phyloP scores from a whole-genome alignment of 306 rosid genomes.

The Astragalus membranaceus region DNA sequence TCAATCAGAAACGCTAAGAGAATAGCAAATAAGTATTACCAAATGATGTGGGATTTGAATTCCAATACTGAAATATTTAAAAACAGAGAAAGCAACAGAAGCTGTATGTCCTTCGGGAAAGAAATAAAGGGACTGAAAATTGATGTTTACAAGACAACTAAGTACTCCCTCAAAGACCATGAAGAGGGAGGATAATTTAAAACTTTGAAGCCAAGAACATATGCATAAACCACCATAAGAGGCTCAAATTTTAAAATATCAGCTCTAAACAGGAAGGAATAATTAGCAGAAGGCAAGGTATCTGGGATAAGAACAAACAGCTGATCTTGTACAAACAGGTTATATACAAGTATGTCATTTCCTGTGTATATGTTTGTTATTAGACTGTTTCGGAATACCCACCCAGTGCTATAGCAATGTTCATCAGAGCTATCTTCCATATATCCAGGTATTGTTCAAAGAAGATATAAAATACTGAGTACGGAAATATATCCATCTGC shows the following conservation, averaged over 20 bases:
- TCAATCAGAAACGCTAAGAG: neutral
- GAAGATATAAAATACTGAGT: conserved; percentile 94
- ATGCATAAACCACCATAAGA: neutral
- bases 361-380: neutral
- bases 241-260: neutral
- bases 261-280: neutral
- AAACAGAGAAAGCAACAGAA: conserved; percentile 3
- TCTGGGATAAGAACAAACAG: conserved; percentile 8
- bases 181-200: neutral
- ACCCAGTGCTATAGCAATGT: conserved; percentile 83
- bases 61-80: conserved; percentile 1
- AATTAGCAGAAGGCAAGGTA: neutral
- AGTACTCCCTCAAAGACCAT: neutral
- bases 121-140: conserved; percentile 9
- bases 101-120: neutral
- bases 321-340: neutral
- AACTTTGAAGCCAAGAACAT: conserved; percentile 1
- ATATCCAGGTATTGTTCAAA: conserved; percentile 92
- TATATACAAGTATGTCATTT: neutral
- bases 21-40: neutral
- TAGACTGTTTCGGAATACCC: conserved; percentile 28
- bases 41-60: neutral
- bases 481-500: conserved; percentile 96
- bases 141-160: neutral
- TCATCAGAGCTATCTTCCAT: conserved; percentile 72